phyloP scores from a whole-genome alignment of 371 early-diverging fungal species.

The Mortierella sp. region DNA sequence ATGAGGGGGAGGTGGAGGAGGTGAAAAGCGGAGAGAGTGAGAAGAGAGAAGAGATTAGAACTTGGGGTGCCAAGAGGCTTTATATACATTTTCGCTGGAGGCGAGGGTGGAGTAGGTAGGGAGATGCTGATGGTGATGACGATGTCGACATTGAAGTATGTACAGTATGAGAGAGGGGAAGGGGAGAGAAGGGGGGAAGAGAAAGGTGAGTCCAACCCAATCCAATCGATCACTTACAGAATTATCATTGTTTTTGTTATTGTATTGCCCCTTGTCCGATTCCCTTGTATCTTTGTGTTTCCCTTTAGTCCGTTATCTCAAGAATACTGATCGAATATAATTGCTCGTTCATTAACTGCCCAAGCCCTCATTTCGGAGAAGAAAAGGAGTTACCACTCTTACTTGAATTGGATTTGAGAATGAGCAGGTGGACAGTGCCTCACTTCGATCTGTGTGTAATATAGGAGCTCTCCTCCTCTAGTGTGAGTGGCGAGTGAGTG shows the following conservation, averaged over 20 bases:
- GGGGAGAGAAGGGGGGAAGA: not conserved
- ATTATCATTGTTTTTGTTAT: not conserved
- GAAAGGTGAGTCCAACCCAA: not conserved
- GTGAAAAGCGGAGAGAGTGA: not conserved
- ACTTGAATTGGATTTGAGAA: not conserved
- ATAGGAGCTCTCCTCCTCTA: not conserved
- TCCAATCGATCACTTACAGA: not conserved
- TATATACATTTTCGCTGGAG: slow-evolving; percentile 8
- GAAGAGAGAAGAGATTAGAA: not conserved
- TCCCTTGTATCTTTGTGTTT: not conserved
- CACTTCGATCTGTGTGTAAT: not conserved
- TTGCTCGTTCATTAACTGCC: not conserved
- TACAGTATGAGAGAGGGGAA: not conserved
- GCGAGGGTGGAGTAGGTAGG: not conserved
- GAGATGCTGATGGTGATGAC: not conserved
- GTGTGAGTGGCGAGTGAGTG: not conserved
- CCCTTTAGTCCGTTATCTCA: not conserved
- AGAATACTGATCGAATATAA: slow-evolving; percentile 11
- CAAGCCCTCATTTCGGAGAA: not conserved
- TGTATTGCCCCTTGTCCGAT: not conserved
- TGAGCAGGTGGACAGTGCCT: slow-evolving; percentile 2
- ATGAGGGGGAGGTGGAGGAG: not conserved
- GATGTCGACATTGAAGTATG: not conserved
- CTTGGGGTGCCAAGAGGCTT: not conserved
- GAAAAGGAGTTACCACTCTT: not conserved